Evolutionary conservation across 768 basidiomycete genomes (phyloP), one percentile per base, ranked within the genome.

Genomic region (Lactifluus volemus): DNA sequence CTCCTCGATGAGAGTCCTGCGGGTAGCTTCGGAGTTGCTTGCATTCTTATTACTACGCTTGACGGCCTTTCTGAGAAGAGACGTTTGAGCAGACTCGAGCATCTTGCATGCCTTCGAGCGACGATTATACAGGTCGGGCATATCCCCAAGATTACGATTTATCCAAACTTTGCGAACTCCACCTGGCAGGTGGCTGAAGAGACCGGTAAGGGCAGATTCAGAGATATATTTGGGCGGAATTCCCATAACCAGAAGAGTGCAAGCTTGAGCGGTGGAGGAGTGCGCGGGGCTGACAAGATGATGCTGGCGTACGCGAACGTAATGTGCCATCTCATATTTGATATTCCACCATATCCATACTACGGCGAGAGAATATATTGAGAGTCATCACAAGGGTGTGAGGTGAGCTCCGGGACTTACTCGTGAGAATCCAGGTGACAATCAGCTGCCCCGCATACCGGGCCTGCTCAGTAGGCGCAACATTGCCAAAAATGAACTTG

Each of bases 131-230:
- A 91, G 68, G 44, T 88, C 85, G 1, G 94, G 93, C 57, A 99
- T 79, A 12, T 92, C 87, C 71, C 91, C 91, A 36, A 98, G 77
- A 68, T 98, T 82, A 55, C 90, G 80, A 71, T 94, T 96, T 41
- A 98, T 80, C 94, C 96, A 99, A 41, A 99, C 84, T 65, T 84
- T 83, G 70, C 85, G 86, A 6, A 95, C 88, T 14, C 95, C 95
- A 10, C 95, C 95, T 0, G 97, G 96, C 2, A 98, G 79, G 59
- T 83, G 81, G 15, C 82, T 79, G 72, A 91, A 96, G 9, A 96
- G 73, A 50, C 81, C 76, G 45, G 71, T 74, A 29, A 97, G 77
- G 4, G 84, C 84, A 6, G 77, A 73, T 65, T 87, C 85, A 39
- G 85, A 84, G 58, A 98, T 81, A 68, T 86, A 92, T 53, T 82